Conservation (phyloP, 345 rosid genomes). For the Dipteronia sinensis region DNA sequence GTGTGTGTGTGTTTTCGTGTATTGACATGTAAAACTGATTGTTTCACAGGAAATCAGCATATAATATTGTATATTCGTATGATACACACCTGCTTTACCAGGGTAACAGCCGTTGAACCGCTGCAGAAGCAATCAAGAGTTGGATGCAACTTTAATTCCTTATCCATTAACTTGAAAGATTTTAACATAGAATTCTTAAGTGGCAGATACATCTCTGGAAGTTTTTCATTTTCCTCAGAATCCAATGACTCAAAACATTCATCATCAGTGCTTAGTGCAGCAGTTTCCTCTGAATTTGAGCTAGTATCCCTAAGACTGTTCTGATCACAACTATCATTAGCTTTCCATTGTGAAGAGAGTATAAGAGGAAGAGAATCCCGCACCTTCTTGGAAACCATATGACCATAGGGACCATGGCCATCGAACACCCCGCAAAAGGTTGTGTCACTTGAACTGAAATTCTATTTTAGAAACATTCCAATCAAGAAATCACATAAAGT, state of each 20-base stretch:
- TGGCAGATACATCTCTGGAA: slow-evolving; percentile 63
- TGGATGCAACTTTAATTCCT: slow-evolving; percentile 82
- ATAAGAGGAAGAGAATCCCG: slow-evolving; percentile 78
- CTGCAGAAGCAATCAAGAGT: slow-evolving; percentile 97
- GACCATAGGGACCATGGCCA: slow-evolving; percentile 98
- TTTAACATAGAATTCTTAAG: slow-evolving; percentile 70
- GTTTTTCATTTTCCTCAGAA: slow-evolving; percentile 46
- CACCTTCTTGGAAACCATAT: slow-evolving; percentile 89
- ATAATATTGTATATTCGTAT: not conserved
- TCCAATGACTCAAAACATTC: slow-evolving; percentile 58
- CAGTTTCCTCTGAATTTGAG: slow-evolving; percentile 46
- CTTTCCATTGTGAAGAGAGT: slow-evolving; percentile 62
- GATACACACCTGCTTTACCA: slow-evolving; percentile 77
- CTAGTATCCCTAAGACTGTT: slow-evolving; percentile 27
- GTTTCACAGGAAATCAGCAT: not conserved
- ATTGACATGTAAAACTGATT: not conserved
- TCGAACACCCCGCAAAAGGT: slow-evolving; percentile 93
- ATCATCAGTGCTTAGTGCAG: slow-evolving; percentile 59
- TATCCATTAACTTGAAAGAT: slow-evolving; percentile 83
- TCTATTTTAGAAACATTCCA: slow-evolving; percentile 52
- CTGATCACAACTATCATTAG: slow-evolving; percentile 35
- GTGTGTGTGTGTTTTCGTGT: not conserved
- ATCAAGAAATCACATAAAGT: slow-evolving; percentile 26
- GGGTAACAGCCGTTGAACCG: slow-evolving; percentile 88
- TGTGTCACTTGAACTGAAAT: slow-evolving; percentile 66